Conservation (phyloP, 805 yeast genomes). For the Metschnikowia lachancei region DNA sequence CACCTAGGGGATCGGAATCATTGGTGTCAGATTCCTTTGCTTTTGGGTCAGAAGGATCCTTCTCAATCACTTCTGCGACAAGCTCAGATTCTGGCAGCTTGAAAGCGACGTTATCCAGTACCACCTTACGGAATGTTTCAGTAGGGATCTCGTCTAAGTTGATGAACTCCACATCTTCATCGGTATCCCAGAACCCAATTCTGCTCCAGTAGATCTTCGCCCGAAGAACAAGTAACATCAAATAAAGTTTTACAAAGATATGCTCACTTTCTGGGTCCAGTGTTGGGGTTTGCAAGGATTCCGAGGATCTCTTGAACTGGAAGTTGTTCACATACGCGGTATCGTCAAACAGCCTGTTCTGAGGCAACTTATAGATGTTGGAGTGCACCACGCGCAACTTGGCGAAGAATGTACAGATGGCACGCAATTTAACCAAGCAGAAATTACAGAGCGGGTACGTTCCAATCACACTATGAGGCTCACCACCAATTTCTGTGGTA, state of each 20-base stretch:
- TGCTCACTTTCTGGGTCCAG: constrained; percentile 28
- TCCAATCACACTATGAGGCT: constrained; percentile 30
- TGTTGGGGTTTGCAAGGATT: constrained; percentile 6
- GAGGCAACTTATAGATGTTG: constrained; percentile 57
- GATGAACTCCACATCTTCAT: constrained; percentile 31
- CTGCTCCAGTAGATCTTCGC: constrained; percentile 80
- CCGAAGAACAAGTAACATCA: constrained; percentile 50
- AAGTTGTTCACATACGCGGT: constrained; percentile 20
- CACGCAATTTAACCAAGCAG: constrained; percentile 76
- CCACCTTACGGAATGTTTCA: constrained; percentile 13
- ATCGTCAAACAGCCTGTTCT: constrained; percentile 27
- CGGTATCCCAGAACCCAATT: constrained; percentile 71
- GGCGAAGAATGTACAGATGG: constrained; percentile 79
- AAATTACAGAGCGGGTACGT: constrained; percentile 74
- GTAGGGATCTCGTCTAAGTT: constrained; percentile 17
- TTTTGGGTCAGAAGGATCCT: not conserved
- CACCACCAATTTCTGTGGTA: constrained; percentile 20
- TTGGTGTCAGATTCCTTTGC: not conserved
- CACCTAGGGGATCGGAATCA: too few relatives aligned
- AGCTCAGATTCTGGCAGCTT: not conserved
- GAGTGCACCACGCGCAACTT: constrained; percentile 61
- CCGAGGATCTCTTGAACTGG: constrained; percentile 29
- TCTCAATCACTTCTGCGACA: not conserved
- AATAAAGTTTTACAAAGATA: constrained; percentile 51
- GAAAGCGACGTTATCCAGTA: constrained; percentile 19